A percentile compares a stretch with the other conserved stretches of the same genome.
Conservation (phyloP, 2,329 filamentous ascomycete species). For the Penicillium crustosum region DNA sequence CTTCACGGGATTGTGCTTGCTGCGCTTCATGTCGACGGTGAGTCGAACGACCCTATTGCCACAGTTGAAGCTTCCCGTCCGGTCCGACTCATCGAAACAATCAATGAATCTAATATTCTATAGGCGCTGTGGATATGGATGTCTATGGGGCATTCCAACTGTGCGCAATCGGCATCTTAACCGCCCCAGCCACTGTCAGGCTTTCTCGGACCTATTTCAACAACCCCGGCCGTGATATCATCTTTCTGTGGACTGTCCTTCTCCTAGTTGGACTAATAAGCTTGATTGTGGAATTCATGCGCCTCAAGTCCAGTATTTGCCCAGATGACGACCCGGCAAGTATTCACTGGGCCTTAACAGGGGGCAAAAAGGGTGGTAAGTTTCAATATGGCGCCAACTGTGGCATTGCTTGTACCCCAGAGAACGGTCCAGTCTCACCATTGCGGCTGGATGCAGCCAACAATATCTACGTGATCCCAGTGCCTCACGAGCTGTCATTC, state of each 20-base stretch:
- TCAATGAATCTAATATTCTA: slow-evolving; percentile 4
- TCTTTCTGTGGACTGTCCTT: slow-evolving; percentile 65
- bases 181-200: slow-evolving; percentile 62
- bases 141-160: slow-evolving; percentile 68
- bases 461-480: slow-evolving; percentile 64
- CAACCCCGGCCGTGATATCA: slow-evolving; percentile 62
- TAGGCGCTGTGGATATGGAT: slow-evolving; percentile 67
- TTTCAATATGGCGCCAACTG: slow-evolving; percentile 18
- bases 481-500: slow-evolving; percentile 57
- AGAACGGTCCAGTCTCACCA: slow-evolving; percentile 50
- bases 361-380: neutral
- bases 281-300: slow-evolving; percentile 65
- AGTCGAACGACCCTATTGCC: slow-evolving; percentile 24
- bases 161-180: slow-evolving; percentile 64
- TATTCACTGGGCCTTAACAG: slow-evolving; percentile 38
- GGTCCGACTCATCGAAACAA: neutral
- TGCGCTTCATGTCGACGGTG: slow-evolving; percentile 58
- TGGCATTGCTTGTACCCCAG: slow-evolving; percentile 11
- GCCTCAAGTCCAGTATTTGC: slow-evolving; percentile 50
- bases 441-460: slow-evolving; percentile 57
- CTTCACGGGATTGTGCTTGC: slow-evolving; percentile 64
- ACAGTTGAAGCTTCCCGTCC: neutral
- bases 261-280: slow-evolving; percentile 58
- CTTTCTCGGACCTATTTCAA: slow-evolving; percentile 65
- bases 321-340: slow-evolving; percentile 40